Percentiles rank a stretch among this genome's conserved stretches.
Evolutionary conservation across 2,329 filamentous ascomycete species (phyloP).

Genomic region (Lachnellula hyalina): DNA sequence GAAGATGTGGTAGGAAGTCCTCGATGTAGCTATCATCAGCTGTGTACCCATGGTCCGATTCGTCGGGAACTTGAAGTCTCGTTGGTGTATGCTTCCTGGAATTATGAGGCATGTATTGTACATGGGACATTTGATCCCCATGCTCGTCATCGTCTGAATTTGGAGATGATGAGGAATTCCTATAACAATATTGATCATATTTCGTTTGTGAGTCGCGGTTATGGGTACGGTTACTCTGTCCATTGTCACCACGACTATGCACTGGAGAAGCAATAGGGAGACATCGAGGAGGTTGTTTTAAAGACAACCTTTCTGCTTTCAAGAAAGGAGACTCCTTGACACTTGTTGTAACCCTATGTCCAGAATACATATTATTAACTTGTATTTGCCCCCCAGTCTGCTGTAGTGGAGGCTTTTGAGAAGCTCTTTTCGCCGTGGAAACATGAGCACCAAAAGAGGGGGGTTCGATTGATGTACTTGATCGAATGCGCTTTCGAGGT

Average conservation of each 20-base stretch:
- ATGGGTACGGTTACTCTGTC: background rate
- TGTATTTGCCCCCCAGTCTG: background rate
- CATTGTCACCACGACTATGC: background rate
- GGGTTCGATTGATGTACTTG: background rate
- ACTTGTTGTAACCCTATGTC: slow-evolving; percentile 1
- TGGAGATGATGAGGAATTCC: slow-evolving; percentile 7
- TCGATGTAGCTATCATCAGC: slow-evolving; percentile 17
- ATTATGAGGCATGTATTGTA: slow-evolving; percentile 19
- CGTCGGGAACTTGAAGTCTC: slow-evolving; percentile 10
- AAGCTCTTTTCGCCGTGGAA: background rate
- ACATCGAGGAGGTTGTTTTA: background rate
- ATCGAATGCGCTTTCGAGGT: background rate
- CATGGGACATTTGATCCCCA: slow-evolving; percentile 18
- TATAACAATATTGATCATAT: background rate
- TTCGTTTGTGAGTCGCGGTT: background rate
- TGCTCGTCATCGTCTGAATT: background rate
- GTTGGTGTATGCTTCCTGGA: slow-evolving; percentile 18
- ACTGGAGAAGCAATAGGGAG: background rate
- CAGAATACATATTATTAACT: background rate
- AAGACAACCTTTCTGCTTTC: slow-evolving; percentile 11
- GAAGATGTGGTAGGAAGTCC: slow-evolving; percentile 3
- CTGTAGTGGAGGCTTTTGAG: background rate
- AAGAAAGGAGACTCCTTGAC: slow-evolving; percentile 21
- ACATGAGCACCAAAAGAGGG: slow-evolving; percentile 7
- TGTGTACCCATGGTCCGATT: slow-evolving; percentile 20